These are phyloP conservation scores for Saccharomyces hybrid DNA, from an alignment of 1,139 yeast species.

Conservation along the genomic window DNA sequence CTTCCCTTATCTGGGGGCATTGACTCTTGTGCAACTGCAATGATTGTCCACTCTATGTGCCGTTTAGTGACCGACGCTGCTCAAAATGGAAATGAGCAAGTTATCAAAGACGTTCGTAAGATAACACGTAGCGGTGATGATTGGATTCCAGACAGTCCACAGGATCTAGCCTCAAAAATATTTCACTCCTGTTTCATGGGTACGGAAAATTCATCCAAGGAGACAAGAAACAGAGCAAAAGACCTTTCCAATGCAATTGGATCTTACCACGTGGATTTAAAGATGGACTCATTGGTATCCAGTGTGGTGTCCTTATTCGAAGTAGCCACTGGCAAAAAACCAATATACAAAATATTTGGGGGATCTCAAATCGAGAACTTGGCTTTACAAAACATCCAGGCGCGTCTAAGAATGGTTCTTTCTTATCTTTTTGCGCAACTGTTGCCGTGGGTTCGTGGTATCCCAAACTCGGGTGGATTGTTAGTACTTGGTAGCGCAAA, in stretches of 20 bases:
- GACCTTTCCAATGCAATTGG: slow-evolving; percentile 70
- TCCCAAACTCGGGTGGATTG: slow-evolving; percentile 52
- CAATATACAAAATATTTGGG: slow-evolving; percentile 85
- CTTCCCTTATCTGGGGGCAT: slow-evolving; percentile 95
- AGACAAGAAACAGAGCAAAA: slow-evolving; percentile 80
- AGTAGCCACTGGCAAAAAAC: slow-evolving; percentile 82
- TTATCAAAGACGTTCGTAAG: slow-evolving; percentile 61
- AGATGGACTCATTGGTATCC: slow-evolving; percentile 77
- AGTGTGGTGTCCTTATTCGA: slow-evolving; percentile 73
- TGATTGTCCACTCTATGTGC: slow-evolving; percentile 92
- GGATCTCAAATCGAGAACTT: slow-evolving; percentile 86
- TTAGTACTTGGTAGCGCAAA: slow-evolving; percentile 92
- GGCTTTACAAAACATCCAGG: slow-evolving; percentile 93
- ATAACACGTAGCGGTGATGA: slow-evolving; percentile 46
- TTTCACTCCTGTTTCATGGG: slow-evolving; percentile 96
- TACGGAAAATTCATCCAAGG: slow-evolving; percentile 80
- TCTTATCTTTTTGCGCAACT: slow-evolving; percentile 90
- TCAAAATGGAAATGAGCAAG: slow-evolving; percentile 59
- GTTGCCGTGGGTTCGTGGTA: slow-evolving; percentile 85
- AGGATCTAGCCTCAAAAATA: slow-evolving; percentile 62
- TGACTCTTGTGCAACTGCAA: slow-evolving; percentile 95
- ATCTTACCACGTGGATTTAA: slow-evolving; percentile 81
- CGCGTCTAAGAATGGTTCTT: slow-evolving; percentile 88
- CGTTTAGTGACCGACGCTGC: slow-evolving; percentile 66
- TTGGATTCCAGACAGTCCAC: slow-evolving; percentile 66